Conservation (phyloP, 345 rosid species). For the Lumnitzera racemosa region DNA sequence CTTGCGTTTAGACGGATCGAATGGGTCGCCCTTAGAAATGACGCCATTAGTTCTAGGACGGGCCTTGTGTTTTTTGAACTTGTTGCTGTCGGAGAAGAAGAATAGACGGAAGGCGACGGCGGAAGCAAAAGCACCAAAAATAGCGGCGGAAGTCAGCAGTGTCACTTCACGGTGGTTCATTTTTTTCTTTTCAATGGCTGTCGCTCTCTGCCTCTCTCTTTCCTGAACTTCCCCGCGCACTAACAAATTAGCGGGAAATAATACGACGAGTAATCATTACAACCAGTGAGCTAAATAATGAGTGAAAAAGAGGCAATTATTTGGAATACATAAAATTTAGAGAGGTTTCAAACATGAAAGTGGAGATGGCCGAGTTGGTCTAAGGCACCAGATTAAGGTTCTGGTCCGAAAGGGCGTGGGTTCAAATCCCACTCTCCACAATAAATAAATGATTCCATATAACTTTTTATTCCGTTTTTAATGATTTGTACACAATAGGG, state of each 20-base stretch:
- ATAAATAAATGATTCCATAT: no score
- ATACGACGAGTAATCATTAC: no score
- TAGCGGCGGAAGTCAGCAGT: slow-evolving; percentile 52
- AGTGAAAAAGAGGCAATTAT: no score
- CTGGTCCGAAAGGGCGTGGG: slow-evolving; percentile 99
- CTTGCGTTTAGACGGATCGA: slow-evolving; percentile 68
- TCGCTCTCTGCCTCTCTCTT: no score
- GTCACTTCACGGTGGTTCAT: slow-evolving; percentile 62
- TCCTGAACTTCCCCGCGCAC: no score
- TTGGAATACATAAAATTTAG: no score
- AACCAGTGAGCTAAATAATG: no score
- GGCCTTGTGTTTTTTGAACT: not conserved
- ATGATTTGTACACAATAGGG: no score
- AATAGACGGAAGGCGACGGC: slow-evolving; percentile 47
- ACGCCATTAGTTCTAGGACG: slow-evolving; percentile 22
- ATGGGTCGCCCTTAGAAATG: slow-evolving; percentile 44
- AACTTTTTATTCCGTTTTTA: no score
- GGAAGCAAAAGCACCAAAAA: slow-evolving; percentile 61
- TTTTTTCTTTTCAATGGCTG: no score
- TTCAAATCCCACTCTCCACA: slow-evolving; percentile 98
- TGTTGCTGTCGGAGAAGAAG: slow-evolving; percentile 25
- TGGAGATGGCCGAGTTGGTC: slow-evolving; percentile 99
- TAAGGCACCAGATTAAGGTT: slow-evolving; percentile 99
- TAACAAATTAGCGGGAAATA: no score
- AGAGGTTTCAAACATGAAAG: not conserved